Percentiles rank a stretch among this genome's conserved stretches.
These are phyloP conservation scores for Beta corolliflora DNA, from an alignment of 179 eudicot species.

Conservation along the genomic window DNA sequence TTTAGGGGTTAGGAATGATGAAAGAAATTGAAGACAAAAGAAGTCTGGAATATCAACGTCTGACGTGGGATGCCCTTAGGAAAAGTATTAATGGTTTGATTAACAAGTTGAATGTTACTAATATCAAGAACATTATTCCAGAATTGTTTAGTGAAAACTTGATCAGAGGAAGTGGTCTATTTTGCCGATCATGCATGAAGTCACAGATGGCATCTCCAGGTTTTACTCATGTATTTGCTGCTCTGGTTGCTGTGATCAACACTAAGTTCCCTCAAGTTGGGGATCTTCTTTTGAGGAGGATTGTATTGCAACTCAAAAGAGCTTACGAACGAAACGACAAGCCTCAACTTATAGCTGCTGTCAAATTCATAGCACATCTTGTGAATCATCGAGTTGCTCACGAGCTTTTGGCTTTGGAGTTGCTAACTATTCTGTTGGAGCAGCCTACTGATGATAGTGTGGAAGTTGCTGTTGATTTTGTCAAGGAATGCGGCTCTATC, in stretches of 20 bases:
- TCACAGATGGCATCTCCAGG: constrained; percentile 93
- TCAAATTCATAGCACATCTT: constrained; percentile 86
- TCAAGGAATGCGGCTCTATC: constrained; percentile 79
- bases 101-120: constrained; percentile 79
- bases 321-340: constrained; percentile 87
- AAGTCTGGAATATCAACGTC: constrained; percentile 69
- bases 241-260: constrained; percentile 80
- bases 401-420: constrained; percentile 82
- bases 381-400: constrained; percentile 90
- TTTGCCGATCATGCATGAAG: constrained; percentile 83
- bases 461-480: constrained; percentile 94
- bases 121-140: constrained; percentile 75
- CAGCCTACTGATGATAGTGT: constrained; percentile 91
- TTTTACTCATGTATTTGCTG: constrained; percentile 84
- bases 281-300: constrained; percentile 72
- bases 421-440: constrained; percentile 66
- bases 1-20: too few relatives aligned
- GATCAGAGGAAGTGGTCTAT: constrained; percentile 79
- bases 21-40: constrained; percentile 74
- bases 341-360: constrained; percentile 89
- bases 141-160: constrained; percentile 77
- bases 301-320: constrained; percentile 73
- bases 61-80: constrained; percentile 88
- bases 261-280: constrained; percentile 89
- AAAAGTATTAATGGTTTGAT: constrained; percentile 90